phyloP scores from a whole-genome alignment of 179 eudicot species.

The Beta macrorhiza region DNA sequence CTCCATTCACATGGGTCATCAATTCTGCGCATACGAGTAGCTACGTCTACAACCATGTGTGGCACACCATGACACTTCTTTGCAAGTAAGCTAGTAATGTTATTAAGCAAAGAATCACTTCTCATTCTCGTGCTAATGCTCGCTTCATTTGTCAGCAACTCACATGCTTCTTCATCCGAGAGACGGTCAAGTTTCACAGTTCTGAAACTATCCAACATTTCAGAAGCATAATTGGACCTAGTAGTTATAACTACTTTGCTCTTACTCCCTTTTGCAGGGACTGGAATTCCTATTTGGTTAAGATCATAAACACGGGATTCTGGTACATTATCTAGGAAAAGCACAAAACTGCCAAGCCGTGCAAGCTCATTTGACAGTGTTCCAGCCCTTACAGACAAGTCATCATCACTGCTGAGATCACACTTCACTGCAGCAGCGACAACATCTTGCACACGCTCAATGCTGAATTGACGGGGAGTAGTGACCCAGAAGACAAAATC shows the following conservation, averaged over 20 bases:
- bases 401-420: conserved; percentile 8
- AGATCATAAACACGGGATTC: background rate
- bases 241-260: conserved; percentile 22
- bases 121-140: background rate
- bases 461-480: conserved; percentile 5
- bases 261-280: conserved; percentile 14
- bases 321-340: conserved; percentile 20
- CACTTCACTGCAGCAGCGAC: conserved; percentile 18
- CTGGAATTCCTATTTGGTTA: conserved; percentile 11
- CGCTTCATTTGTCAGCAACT: conserved; percentile 16
- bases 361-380: background rate
- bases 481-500: too few species aligned
- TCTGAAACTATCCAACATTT: background rate
- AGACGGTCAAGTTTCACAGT: conserved; percentile 4
- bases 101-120: background rate
- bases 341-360: conserved; percentile 7
- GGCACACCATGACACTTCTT: conserved; percentile 9
- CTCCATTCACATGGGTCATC: conserved; percentile 9
- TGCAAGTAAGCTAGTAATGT: background rate
- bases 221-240: background rate
- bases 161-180: conserved; percentile 3
- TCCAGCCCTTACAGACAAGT: conserved; percentile 1
- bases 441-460: conserved; percentile 14
- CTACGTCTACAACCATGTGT: background rate
- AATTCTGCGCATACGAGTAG: background rate